phyloP scores from a whole-genome alignment of 2,329 filamentous ascomycete genomes.

The Colletotrichum viniferum region DNA sequence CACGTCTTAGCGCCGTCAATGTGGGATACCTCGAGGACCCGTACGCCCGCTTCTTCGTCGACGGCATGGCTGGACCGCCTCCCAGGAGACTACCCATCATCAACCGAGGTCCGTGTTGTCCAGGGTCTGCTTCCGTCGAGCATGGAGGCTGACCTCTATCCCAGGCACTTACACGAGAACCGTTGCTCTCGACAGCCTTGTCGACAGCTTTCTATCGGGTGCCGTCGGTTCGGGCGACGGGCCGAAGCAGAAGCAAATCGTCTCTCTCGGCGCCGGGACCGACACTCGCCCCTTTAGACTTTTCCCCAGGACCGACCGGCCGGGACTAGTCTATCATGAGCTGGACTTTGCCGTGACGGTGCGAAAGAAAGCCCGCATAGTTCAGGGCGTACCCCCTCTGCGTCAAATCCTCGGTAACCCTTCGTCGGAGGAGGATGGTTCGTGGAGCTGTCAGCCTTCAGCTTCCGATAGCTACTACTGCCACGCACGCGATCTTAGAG shows the following conservation, averaged over 20 bases:
- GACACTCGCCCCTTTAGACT: conserved; percentile 89
- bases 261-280: conserved; percentile 92
- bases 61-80: conserved; percentile 46
- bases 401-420: conserved; percentile 42
- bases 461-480: conserved; percentile 53
- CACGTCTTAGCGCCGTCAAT: conserved; percentile 85
- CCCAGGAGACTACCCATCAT: conserved; percentile 84
- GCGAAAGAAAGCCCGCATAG: conserved; percentile 64
- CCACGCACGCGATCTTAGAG: conserved; percentile 74
- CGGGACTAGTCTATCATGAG: conserved; percentile 80
- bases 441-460: conserved; percentile 47
- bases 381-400: conserved; percentile 51
- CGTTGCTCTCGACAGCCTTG: conserved; percentile 77
- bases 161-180: conserved; percentile 93
- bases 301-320: conserved; percentile 47
- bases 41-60: conserved; percentile 75
- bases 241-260: conserved; percentile 68
- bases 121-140: conserved; percentile 20
- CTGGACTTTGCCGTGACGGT: conserved; percentile 84
- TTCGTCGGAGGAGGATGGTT: conserved; percentile 31
- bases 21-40: conserved; percentile 84
- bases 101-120: conserved; percentile 73
- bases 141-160: conserved; percentile 20
- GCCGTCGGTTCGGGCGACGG: conserved; percentile 28
- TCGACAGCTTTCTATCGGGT: conserved; percentile 70